Evolutionary conservation across 192 early-diverging fungal species (phyloP), one percentile per base, ranked within the genome.

Genomic region (Geranomyces michiganensis): DNA sequence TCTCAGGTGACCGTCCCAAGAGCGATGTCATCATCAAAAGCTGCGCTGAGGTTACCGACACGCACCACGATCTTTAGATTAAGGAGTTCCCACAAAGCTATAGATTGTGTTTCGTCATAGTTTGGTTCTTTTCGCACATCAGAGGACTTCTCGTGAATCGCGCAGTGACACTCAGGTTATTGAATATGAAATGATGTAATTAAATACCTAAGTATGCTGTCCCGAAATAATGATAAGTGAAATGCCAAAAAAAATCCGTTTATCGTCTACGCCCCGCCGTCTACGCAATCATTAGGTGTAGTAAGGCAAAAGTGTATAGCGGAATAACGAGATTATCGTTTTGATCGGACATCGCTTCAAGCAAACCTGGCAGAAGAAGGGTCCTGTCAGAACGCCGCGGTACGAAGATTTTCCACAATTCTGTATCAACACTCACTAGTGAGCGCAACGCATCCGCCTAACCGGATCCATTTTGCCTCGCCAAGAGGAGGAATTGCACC

Each of bases 271-370:
- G 51, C 51, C 36, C 36, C 36, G n/a, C 36, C 10, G 51, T 60
- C 31, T 33, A 60, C 58, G 58, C 58, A 7, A 64, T 17, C 21
- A 41, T 43, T 13, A 71, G 21, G 51, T 63, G 55, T 22, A 68
- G 32, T 10, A 74, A 22, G 0, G 65, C 66, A 36, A 68, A 88
- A 80, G 90, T 88, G 60, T 84, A 88, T 58, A 95, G 82, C 1
- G 96, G 95, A 60, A 97, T 87, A 24, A 95, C 79, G 33, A 96
- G 78, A 75, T 99, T 99, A 75, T 99, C 96, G 72, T 99, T 99
- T 81, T 99, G 95, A 58, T 87, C 89, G 1, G 94, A 92, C 60
- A 91, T 79, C 2, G 94, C 95, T 70, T 97, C 95, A 22, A 97
- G 76, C 68, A 92, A 68, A 0, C 82, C 93, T 78, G 85, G 75